Conservation (phyloP, 108 stramenopile genomes). For the Licmophora abbreviata region DNA sequence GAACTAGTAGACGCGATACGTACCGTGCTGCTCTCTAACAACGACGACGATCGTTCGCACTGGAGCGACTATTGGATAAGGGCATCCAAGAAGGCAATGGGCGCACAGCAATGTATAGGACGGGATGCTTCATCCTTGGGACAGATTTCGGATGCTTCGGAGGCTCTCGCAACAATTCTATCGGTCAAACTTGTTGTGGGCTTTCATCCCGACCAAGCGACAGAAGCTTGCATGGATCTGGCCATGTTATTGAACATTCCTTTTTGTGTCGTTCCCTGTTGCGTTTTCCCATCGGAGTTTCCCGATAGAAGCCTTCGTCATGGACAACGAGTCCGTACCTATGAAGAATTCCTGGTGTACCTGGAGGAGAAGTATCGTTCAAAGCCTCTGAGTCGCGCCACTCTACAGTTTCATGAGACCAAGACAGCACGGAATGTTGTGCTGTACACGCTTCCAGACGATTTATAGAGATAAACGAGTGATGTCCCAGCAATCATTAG, state of each 20-base stretch:
- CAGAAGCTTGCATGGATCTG: constrained; percentile 63
- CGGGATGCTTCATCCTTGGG: constrained; percentile 19
- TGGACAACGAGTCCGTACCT: constrained; percentile 35
- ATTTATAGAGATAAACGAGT: neutral
- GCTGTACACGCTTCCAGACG: constrained; percentile 33
- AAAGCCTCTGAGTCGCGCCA: constrained; percentile 16
- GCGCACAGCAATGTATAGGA: too few relatives aligned
- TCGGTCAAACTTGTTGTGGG: constrained; percentile 54
- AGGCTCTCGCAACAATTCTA: constrained; percentile 13
- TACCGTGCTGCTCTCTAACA: constrained; percentile 2
- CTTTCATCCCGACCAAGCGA: constrained; percentile 87
- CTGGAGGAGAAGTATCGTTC: constrained; percentile 21
- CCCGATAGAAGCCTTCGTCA: constrained; percentile 29
- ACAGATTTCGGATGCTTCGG: constrained; percentile 14
- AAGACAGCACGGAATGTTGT: constrained; percentile 57
- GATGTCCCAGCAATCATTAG: neutral
- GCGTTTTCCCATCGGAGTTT: constrained; percentile 73
- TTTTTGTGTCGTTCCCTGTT: constrained; percentile 63
- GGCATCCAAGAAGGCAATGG: constrained; percentile 5
- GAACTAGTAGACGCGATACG: constrained; percentile 33
- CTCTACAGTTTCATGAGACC: constrained; percentile 41
- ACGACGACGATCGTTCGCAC: neutral
- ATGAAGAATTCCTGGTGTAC: constrained; percentile 46
- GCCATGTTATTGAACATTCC: constrained; percentile 48
- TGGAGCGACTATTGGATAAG: constrained; percentile 30